phyloP scores from a whole-genome alignment of 495 filamentous ascomycete genomes.

The Podospora fimiseda region DNA sequence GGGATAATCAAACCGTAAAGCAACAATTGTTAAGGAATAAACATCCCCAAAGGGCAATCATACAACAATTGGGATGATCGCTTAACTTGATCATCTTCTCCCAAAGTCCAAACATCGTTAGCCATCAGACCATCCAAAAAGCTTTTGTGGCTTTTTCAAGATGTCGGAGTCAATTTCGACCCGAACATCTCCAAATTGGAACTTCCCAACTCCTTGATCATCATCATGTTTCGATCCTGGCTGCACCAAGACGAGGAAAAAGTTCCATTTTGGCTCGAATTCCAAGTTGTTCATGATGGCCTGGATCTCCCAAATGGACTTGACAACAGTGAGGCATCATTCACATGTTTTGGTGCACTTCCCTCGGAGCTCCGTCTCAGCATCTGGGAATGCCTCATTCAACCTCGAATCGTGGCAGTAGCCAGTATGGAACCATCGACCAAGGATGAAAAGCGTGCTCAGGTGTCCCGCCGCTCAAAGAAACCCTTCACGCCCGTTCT shows the following conservation, averaged over 20 bases:
- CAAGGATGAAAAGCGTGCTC: constrained; percentile 8
- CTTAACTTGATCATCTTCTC: background rate
- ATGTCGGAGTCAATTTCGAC: background rate
- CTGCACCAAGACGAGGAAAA: constrained; percentile 12
- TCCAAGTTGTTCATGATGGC: constrained; percentile 33
- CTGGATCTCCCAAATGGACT: constrained; percentile 7
- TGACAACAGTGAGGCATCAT: constrained; percentile 12
- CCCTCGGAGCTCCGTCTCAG: constrained; percentile 43
- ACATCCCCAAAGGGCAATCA: background rate
- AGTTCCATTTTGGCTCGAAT: constrained; percentile 32
- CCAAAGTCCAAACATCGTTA: background rate
- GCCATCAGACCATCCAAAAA: background rate
- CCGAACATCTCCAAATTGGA: background rate
- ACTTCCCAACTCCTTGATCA: background rate
- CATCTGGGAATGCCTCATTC: constrained; percentile 38
- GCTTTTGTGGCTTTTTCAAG: background rate
- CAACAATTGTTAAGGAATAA: background rate
- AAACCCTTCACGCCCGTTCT: constrained; percentile 29
- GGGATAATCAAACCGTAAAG: background rate
- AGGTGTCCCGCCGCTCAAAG: constrained; percentile 14
- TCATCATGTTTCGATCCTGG: constrained; percentile 12
- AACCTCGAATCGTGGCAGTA: constrained; percentile 31
- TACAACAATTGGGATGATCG: background rate
- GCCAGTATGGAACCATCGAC: constrained; percentile 27
- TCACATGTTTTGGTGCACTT: constrained; percentile 33